These are phyloP conservation scores for Verticillium nonalfalfae DNA, from an alignment of 2,329 filamentous ascomycete genomes.

Conservation along the genomic window DNA sequence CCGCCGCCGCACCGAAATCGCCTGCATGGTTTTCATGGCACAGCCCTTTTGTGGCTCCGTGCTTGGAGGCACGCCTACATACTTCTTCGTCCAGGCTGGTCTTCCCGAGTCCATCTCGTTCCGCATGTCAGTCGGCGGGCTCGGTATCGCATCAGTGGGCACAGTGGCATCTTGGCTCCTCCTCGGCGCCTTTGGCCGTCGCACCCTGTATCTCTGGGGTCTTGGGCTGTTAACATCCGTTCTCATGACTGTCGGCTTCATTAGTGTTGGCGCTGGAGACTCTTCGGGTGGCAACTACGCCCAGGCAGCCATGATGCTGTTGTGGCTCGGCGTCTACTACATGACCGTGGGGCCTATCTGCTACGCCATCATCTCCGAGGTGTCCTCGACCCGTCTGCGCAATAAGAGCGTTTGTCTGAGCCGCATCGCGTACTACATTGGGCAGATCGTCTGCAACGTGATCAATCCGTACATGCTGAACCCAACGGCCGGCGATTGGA, in stretches of 20 bases:
- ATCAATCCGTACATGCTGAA: conserved; percentile 26
- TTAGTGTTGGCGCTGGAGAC: not conserved
- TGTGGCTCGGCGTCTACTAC: conserved; percentile 13
- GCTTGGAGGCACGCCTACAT: conserved; percentile 18
- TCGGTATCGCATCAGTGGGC: conserved; percentile 27
- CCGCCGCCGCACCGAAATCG: conserved; percentile 29
- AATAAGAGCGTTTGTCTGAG: conserved; percentile 33
- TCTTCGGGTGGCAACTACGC: not conserved
- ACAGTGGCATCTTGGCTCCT: conserved; percentile 36
- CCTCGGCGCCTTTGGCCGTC: conserved; percentile 33
- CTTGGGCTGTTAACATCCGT: conserved; percentile 26
- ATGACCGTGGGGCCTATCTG: conserved; percentile 33
- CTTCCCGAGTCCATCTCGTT: conserved; percentile 17
- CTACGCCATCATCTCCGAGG: conserved; percentile 25
- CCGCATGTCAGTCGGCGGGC: conserved; percentile 23
- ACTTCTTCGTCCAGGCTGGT: conserved; percentile 28
- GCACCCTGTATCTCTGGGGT: conserved; percentile 33
- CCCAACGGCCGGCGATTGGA: conserved; percentile 21
- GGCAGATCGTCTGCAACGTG: conserved; percentile 26
- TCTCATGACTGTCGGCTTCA: conserved; percentile 32
- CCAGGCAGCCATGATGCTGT: not conserved
- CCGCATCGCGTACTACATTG: conserved; percentile 29
- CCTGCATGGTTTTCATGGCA: conserved; percentile 22
- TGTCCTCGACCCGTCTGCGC: conserved; percentile 31
- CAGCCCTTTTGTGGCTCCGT: conserved; percentile 22